phyloP scores from a whole-genome alignment of 2,329 filamentous ascomycete genomes.

The Sporothrix luriei region DNA sequence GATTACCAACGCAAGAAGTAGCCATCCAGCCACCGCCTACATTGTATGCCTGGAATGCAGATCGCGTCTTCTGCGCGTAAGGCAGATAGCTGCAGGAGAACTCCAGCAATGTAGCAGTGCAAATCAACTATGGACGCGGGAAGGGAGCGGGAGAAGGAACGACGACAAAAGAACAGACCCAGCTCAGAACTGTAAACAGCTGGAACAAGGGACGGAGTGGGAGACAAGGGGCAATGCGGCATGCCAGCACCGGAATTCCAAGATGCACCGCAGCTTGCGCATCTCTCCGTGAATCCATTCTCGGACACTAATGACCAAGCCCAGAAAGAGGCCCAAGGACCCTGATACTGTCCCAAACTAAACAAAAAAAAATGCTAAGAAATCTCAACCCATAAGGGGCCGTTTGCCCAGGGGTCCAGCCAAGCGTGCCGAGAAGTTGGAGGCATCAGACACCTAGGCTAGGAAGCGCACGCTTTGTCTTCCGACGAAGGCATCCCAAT shows the following conservation, averaged over 20 bases:
- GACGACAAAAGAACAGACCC: slow-evolving; percentile 4
- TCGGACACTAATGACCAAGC: not conserved
- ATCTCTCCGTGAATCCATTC: slow-evolving; percentile 23
- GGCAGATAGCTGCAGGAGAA: slow-evolving; percentile 13
- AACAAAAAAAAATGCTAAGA: too few species aligned
- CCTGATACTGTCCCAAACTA: not conserved
- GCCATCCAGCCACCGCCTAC: too few species aligned
- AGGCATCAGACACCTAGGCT: not conserved
- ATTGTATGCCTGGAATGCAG: slow-evolving; percentile 26
- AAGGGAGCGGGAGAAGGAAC: slow-evolving; percentile 5
- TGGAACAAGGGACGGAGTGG: not conserved
- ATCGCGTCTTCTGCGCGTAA: slow-evolving; percentile 14
- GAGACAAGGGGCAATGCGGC: not conserved
- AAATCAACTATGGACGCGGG: not conserved
- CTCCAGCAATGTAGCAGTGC: not conserved
- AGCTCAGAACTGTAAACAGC: not conserved
- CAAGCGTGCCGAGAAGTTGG: slow-evolving; percentile 22
- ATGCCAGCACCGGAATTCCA: slow-evolving; percentile 20
- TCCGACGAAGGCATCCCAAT: not conserved
- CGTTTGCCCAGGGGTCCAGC: slow-evolving; percentile 10
- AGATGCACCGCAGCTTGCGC: slow-evolving; percentile 18
- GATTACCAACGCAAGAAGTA: too few species aligned
- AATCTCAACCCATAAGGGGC: not conserved
- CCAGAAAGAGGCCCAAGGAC: not conserved
- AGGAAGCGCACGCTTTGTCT: not conserved